phyloP scores from a whole-genome alignment of 257 asterid species.

The Solanum megistacrolobum region DNA sequence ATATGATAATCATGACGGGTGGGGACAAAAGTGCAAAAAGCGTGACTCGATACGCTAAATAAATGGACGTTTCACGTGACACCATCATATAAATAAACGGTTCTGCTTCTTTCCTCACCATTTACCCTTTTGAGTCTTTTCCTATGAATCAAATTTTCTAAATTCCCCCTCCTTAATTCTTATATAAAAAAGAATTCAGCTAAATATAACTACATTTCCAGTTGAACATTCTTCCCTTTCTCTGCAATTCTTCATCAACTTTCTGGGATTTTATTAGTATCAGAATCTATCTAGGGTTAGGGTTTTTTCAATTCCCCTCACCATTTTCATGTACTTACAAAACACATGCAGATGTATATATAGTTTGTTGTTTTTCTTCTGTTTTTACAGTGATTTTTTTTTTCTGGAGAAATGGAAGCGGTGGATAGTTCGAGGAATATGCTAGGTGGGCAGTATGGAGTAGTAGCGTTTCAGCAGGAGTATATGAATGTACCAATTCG shows the following conservation, averaged over 20 bases:
- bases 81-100: background rate
- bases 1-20: background rate
- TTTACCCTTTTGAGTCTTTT: background rate
- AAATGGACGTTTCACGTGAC: background rate
- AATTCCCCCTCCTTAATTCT: background rate
- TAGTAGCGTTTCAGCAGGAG: background rate
- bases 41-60: background rate
- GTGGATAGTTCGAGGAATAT: background rate
- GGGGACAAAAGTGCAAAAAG: background rate
- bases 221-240: background rate
- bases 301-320: background rate
- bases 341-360: background rate
- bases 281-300: background rate
- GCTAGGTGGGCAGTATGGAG: background rate
- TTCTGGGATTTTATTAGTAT: background rate
- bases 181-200: background rate
- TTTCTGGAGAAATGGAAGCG: background rate
- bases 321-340: background rate
- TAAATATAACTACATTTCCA: background rate
- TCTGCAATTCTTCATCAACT: background rate
- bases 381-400: background rate
- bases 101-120: background rate
- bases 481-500: constrained; percentile 19
- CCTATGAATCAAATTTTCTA: background rate
- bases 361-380: background rate